Percentiles rank a stretch among this genome's conserved stretches.
phyloP scores from a whole-genome alignment of 371 early-diverging fungal genomes.

The Conidiobolus incongruus region DNA sequence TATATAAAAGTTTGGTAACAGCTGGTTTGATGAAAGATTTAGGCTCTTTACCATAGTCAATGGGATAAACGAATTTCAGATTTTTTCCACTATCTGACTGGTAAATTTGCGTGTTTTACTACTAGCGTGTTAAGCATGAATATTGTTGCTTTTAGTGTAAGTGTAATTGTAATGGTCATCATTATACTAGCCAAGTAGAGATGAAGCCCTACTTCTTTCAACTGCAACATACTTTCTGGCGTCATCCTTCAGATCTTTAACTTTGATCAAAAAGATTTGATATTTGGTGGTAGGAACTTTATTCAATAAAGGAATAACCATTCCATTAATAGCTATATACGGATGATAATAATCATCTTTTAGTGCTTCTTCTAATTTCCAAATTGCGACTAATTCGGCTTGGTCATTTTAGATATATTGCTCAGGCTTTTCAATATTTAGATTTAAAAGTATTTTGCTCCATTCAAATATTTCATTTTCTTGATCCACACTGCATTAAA shows the following conservation, averaged over 20 bases:
- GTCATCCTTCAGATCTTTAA: slow-evolving; percentile 55
- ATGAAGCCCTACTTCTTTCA: slow-evolving; percentile 42
- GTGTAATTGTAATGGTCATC: slow-evolving; percentile 33
- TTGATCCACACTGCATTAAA: slow-evolving; percentile 25
- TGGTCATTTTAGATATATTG: slow-evolving; percentile 20
- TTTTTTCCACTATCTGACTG: slow-evolving; percentile 38
- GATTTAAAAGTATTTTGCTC: too few species aligned
- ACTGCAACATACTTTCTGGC: slow-evolving; percentile 31
- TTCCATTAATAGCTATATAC: slow-evolving; percentile 47
- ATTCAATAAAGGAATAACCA: slow-evolving; percentile 42
- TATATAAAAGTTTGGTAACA: slow-evolving; percentile 80
- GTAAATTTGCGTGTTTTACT: slow-evolving; percentile 43
- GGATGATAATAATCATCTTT: slow-evolving; percentile 73
- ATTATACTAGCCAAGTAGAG: slow-evolving; percentile 53
- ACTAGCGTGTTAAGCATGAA: slow-evolving; percentile 29
- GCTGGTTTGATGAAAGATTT: slow-evolving; percentile 60
- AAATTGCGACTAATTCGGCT: slow-evolving; percentile 25
- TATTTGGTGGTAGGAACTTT: slow-evolving; percentile 60
- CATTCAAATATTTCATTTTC: too few species aligned
- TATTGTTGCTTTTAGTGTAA: slow-evolving; percentile 59
- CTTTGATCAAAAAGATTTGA: slow-evolving; percentile 61
- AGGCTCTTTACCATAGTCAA: slow-evolving; percentile 38
- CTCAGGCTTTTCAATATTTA: too few species aligned
- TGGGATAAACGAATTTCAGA: slow-evolving; percentile 48
- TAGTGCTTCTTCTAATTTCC: slow-evolving; percentile 68